Base-by-base conservation (phyloP, 2,329 filamentous ascomycete genomes). In the Teratosphaeria nubilosa region DNA sequence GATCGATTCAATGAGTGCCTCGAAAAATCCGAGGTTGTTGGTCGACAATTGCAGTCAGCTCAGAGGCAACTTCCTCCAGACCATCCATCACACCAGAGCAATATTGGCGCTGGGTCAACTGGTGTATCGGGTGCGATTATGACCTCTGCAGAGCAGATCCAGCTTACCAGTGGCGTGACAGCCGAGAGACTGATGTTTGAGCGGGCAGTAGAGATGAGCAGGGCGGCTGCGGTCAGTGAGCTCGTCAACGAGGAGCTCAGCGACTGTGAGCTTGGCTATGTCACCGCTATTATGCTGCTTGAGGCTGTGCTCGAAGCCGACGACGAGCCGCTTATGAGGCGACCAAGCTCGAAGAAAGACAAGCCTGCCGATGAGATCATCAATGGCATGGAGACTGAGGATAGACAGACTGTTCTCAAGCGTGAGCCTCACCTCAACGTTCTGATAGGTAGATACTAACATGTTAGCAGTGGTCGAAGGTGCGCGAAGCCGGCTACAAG, bases 171-270 rank as follows among this genome's bases (percentile, higher is more conserved):
- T 1, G 94, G 92, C 1, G 86, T 96, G 58, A 96, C 91, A 24
- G 94, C 94, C 0, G 94, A 97, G 76, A 96, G 91, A 74, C 79
- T 99, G 52, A 96, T 99, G 91, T 99, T 96, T 70, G 94, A 99
- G 66, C 88, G 94, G 53, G 94, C 94, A 0, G 78, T 97, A 24
- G 94, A 99, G 72, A 97, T 99, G 94, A 96, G 91, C 71, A 85
- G 91, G 56, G 85, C 89, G 3, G 92, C 94, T 7, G 94, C 94
- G 7, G 94, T 97, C 69, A 95, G 95, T 66, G 94, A 99, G 75
- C 88, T 99, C 54, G 90, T 94, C 1, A 91, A 92, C 58, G 89
- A 94, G 62, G 91, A 97, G 72, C 78, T 97, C 25, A 76, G 79
- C 0, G 90, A 91, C 16, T 97, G 92, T 70, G 91, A 97, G 69